Percentiles rank a stretch among this genome's conserved stretches.
These are phyloP conservation scores for Metahyphopichia silvanorum DNA, from an alignment of 805 yeast genomes.

Conservation along the genomic window DNA sequence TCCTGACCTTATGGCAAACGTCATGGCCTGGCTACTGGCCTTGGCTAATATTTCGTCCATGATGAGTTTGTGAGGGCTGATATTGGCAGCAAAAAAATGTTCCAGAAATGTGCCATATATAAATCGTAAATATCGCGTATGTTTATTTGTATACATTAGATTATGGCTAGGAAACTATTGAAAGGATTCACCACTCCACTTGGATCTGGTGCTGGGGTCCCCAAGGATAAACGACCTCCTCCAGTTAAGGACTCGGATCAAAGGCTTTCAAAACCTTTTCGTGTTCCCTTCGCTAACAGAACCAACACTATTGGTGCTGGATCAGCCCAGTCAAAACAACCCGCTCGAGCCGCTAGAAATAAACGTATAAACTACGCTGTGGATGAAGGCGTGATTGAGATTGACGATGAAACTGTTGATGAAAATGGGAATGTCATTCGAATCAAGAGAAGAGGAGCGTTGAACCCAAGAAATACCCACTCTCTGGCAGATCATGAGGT, in stretches of 20 bases:
- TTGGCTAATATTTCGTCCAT: constrained; percentile 44
- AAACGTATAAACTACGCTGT: constrained; percentile 31
- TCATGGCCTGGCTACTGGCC: constrained; percentile 77
- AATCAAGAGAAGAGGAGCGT: constrained; percentile 50
- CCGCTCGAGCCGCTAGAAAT: constrained; percentile 25
- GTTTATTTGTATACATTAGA: no score
- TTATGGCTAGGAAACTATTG: constrained; percentile 33
- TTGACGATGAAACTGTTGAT: constrained; percentile 23
- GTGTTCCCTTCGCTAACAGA: constrained; percentile 51
- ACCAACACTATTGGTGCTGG: constrained; percentile 6
- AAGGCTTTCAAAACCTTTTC: constrained; percentile 64
- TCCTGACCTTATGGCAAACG: constrained; percentile 76
- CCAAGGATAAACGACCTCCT: constrained; percentile 53
- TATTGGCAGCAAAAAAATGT: no score
- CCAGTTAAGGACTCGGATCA: constrained; percentile 49
- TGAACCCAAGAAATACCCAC: constrained; percentile 52
- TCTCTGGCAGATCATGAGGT: constrained; percentile 27
- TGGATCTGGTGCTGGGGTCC: constrained; percentile 70
- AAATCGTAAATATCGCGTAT: background rate
- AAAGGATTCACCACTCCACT: constrained; percentile 42
- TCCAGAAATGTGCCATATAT: background rate
- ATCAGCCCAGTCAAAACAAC: constrained; percentile 10
- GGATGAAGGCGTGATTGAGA: constrained; percentile 13
- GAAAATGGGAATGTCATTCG: constrained; percentile 27
- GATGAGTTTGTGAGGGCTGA: no score